These are phyloP conservation scores for Solanum chiquidenum DNA, from an alignment of 257 asterid species.

Conservation along the genomic window DNA sequence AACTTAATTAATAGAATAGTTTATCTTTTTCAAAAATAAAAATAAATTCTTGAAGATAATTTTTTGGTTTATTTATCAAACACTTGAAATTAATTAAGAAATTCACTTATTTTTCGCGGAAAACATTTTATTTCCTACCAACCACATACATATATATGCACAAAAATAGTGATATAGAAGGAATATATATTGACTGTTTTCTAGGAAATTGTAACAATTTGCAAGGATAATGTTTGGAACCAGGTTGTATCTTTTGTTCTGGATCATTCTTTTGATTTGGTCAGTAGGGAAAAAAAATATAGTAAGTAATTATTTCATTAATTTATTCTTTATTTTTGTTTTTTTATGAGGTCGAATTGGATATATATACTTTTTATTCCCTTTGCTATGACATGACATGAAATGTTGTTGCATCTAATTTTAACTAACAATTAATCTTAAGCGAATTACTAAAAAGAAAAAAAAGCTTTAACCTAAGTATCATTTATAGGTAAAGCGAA, in stretches of 20 bases:
- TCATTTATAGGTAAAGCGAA: no score
- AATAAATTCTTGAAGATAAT: no score
- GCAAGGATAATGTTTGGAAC: background rate
- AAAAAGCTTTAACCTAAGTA: background rate
- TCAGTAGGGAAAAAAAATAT: background rate
- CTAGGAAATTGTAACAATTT: background rate
- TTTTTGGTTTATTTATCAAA: background rate
- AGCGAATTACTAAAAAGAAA: background rate
- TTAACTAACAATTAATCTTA: background rate
- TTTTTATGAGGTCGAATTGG: background rate
- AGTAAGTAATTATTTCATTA: background rate
- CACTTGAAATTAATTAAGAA: background rate
- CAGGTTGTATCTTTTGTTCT: background rate
- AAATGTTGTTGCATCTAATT: background rate
- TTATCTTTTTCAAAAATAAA: no score
- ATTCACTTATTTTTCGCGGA: fast-evolving
- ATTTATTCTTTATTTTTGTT: background rate
- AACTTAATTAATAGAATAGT: no score
- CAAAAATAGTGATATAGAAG: background rate
- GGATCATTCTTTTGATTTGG: background rate
- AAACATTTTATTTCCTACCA: background rate
- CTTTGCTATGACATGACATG: background rate
- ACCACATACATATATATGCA: background rate
- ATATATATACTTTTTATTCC: background rate
- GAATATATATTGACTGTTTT: background rate